Percentiles rank a stretch among this genome's conserved stretches.
These are phyloP conservation scores for Cyclotella distinguenda DNA, from an alignment of 108 stramenopile genomes.

Conservation along the genomic window DNA sequence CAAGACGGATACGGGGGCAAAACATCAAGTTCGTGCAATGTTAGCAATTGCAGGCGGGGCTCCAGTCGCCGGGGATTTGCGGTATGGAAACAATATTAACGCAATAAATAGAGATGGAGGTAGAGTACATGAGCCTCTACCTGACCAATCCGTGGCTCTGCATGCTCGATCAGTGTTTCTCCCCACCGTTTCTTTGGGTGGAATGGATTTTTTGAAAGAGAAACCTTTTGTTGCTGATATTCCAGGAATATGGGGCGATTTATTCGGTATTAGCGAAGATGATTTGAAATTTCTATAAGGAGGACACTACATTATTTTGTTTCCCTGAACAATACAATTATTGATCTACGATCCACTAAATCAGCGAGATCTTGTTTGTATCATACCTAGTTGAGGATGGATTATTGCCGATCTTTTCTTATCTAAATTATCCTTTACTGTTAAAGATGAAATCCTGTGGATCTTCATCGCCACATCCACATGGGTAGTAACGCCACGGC, in stretches of 20 bases:
- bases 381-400: no score
- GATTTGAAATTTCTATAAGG: slow-evolving; percentile 23
- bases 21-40: slow-evolving; percentile 82
- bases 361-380: no score
- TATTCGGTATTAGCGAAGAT: slow-evolving; percentile 51
- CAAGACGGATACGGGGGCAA: slow-evolving; percentile 68
- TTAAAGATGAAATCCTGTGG: no score
- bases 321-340: neutral
- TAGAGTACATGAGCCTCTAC: slow-evolving; percentile 47
- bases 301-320: neutral
- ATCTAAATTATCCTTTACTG: no score
- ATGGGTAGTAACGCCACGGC: no score
- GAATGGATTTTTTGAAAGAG: slow-evolving; percentile 46
- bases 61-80: slow-evolving; percentile 75
- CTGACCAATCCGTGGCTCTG: slow-evolving; percentile 78
- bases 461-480: no score
- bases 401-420: no score
- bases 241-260: slow-evolving; percentile 55
- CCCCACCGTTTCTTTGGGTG: slow-evolving; percentile 57
- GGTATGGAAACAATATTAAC: slow-evolving; percentile 56
- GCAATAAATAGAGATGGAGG: slow-evolving; percentile 24
- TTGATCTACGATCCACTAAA: no score
- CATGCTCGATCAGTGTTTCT: slow-evolving; percentile 69
- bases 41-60: slow-evolving; percentile 58
- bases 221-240: slow-evolving; percentile 58